Base-by-base conservation (phyloP, 768 basidiomycete species). In the Pulveroboletus ravenelii region DNA sequence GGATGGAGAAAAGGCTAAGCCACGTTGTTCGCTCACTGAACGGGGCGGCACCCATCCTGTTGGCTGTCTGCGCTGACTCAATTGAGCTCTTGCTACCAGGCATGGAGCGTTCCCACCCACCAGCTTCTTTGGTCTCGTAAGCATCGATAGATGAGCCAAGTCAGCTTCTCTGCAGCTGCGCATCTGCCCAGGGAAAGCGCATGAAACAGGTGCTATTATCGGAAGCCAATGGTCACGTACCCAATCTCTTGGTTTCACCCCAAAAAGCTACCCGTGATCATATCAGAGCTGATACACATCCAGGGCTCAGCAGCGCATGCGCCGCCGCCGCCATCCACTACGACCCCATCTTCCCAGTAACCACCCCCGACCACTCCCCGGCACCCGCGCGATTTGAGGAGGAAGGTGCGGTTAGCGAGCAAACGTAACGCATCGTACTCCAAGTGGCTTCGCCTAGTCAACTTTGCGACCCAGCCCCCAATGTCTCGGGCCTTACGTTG, bases 181-280 rank as follows among this genome's bases (percentile, higher is more conserved):
- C 49, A 54, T 47, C 50, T 20, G 30, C 18, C 10, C 6, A 38
- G 41, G 36, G 35, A 32, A 27, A 27, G 23, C n/a, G 25, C 32
- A 57, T 41, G 34, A 50, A 57, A 54, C 6, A 35, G 52, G 59
- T 32, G 47, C 63, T 63, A 62, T 63, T 56, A 25, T 37, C 25
- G 23, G 44, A 47, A 45, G 32, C 6, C 27, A 29, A 17, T 46
- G 41, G 51, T 52, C 60, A 62, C 56, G 48, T 43, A 59, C 53
- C 48, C 25, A 40, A 27, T 27, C 25, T 41, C 39, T 41, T 48
- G 40, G 30, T 40, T 52, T 43, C 47, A 32, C 18, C 45, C 18
- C 25, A 27, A 44, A 40, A 34, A 58, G 39, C 10, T 25, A 45
- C 54, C 41, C 59, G 47, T 59, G 56, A 27, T 51, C 48, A 48